Evolutionary conservation across 345 rosid genomes (phyloP).

Genomic region (Eucalyptus brandiana): DNA sequence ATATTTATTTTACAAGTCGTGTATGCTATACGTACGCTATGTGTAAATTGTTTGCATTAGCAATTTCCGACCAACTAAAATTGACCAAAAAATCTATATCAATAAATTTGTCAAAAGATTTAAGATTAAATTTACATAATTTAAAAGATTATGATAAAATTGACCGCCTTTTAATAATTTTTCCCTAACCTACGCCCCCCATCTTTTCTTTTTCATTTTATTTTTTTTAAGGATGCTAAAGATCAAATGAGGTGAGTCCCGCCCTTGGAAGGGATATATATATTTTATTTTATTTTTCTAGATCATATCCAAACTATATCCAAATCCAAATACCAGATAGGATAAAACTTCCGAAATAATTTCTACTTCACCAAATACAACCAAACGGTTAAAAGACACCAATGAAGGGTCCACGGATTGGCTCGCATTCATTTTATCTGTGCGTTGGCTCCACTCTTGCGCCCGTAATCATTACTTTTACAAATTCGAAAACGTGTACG

Average conservation of each 20-base stretch:
- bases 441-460: not conserved
- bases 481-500: not conserved
- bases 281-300: no score
- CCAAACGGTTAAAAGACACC: not conserved
- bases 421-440: not conserved
- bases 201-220: not conserved
- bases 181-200: no score
- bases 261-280: not conserved
- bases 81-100: accelerated
- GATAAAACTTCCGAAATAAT: not conserved
- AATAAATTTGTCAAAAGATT: no score
- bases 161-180: accelerated
- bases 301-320: not conserved
- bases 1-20: no score
- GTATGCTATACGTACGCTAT: no score
- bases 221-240: not conserved
- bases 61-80: accelerated
- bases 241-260: not conserved
- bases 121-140: no score
- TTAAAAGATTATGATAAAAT: accelerated
- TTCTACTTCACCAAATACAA: not conserved
- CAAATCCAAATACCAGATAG: not conserved
- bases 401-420: not conserved
- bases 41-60: no score
- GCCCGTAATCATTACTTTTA: not conserved